Evolutionary conservation across 768 basidiomycete species (phyloP), one percentile per base, ranked within the genome.

Genomic region (Lactifluus volemus): DNA sequence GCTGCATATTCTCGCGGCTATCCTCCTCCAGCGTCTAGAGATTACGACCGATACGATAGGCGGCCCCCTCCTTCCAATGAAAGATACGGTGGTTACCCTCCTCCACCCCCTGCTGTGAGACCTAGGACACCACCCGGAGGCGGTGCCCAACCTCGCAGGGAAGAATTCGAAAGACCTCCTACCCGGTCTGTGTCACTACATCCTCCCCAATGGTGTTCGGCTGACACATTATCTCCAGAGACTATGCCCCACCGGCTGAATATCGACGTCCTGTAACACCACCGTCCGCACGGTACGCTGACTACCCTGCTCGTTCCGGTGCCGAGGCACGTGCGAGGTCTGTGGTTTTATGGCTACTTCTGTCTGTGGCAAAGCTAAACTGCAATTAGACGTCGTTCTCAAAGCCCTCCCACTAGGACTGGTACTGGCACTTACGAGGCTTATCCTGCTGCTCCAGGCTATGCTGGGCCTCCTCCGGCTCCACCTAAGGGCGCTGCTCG

Each of bases 31-130:
- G 74, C 78, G 44, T 76, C 81, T 47, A 77, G 80, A 44, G 60
- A 76, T 72, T 70, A 80, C 50, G 79, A 82, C 25, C 73, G 75
- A 49, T 85, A 85, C 72, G 87, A 89, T 63, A 78, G 86, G 69
- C 77, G 84, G 41, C 65, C 70, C 47, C 68, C 71, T 9, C 74
- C 71, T 63, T 72, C 82, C 19, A 77, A 72, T 50, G 81, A 80
- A 45, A 73, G 76, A 64, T 77, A 73, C 55, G 63, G 65, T 17
- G 63, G 70, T 36, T 74, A 77, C 68, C 76, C 78, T 61, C 67
- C 77, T 34, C 56, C 57, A 67, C 58, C 57, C 30, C 79, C 83
- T 34, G 72, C 77, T 44, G 73, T 72, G 19, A 76, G 77, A 39
- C 63, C 70, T 32, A 65, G 65, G 57, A 66, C 65, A 6, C 65